A percentile compares a stretch with the other conserved stretches of the same genome.
Conservation (phyloP, 2,329 filamentous ascomycete genomes). For the Gliomastix tumulicola region DNA sequence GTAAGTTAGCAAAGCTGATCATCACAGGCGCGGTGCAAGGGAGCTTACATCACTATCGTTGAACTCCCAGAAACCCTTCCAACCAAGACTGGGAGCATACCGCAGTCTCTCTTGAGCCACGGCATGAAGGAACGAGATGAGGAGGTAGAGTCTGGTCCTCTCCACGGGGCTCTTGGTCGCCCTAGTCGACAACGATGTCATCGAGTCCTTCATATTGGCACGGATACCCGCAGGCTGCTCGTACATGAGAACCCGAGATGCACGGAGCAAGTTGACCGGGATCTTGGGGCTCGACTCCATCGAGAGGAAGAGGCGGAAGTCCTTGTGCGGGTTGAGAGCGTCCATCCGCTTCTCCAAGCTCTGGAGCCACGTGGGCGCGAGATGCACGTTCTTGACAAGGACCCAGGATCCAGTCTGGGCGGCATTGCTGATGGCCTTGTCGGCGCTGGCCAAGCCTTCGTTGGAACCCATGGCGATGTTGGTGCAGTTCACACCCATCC, state of each 20-base stretch:
- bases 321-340: constrained; percentile 83
- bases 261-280: constrained; percentile 88
- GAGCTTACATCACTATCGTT: constrained; percentile 96
- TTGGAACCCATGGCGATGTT: constrained; percentile 99
- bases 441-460: constrained; percentile 83
- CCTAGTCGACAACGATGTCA: constrained; percentile 72
- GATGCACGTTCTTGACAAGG: constrained; percentile 96
- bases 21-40: background rate
- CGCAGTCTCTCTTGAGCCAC: constrained; percentile 91
- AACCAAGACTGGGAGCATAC: constrained; percentile 88
- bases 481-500: constrained; percentile 73
- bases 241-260: constrained; percentile 92
- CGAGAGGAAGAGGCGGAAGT: constrained; percentile 92
- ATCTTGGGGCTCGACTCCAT: constrained; percentile 98
- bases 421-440: constrained; percentile 91
- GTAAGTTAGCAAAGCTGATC: constrained; percentile 5
- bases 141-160: constrained; percentile 79
- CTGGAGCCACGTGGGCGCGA: constrained; percentile 93
- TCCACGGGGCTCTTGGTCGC: constrained; percentile 81
- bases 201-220: constrained; percentile 97
- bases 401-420: constrained; percentile 94
- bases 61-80: constrained; percentile 99
- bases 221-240: constrained; percentile 95
- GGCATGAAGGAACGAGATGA: constrained; percentile 91
- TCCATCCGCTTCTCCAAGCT: constrained; percentile 96